Conservation (phyloP, 2,329 filamentous ascomycete species). For the Ciborinia camelliae region DNA sequence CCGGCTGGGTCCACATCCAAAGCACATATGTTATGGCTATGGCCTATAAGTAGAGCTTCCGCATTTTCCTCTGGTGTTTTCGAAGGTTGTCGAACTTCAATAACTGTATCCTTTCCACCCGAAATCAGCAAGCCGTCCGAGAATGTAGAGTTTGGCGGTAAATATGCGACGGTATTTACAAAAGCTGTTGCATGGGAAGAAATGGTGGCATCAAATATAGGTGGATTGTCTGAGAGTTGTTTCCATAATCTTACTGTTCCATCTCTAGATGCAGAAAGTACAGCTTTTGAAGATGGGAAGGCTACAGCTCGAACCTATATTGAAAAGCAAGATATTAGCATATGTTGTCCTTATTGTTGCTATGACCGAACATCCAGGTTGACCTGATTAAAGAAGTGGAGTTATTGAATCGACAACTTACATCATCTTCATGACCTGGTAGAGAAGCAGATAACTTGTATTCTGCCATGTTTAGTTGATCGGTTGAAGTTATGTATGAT, state of each 20-base stretch:
- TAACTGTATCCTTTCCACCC: conserved; percentile 86
- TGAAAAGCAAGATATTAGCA: neutral
- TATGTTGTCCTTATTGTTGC: neutral
- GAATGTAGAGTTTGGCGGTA: conserved; percentile 61
- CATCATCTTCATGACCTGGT: conserved; percentile 88
- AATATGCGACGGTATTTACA: conserved; percentile 79
- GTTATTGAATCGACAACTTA: conserved; percentile 46
- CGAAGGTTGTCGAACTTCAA: conserved; percentile 77
- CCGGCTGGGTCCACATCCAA: conserved; percentile 74
- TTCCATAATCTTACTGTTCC: conserved; percentile 87
- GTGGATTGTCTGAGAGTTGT: conserved; percentile 60
- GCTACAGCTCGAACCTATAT: conserved; percentile 77
- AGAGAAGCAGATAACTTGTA: conserved; percentile 94
- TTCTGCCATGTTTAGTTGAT: conserved; percentile 59
- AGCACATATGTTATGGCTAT: conserved; percentile 83
- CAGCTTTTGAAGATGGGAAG: conserved; percentile 68
- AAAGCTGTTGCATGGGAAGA: conserved; percentile 78
- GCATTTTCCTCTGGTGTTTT: conserved; percentile 70
- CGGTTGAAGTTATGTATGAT: neutral
- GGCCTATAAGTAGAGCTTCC: conserved; percentile 81
- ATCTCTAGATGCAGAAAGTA: conserved; percentile 88
- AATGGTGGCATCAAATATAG: conserved; percentile 73
- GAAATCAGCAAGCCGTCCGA: conserved; percentile 81
- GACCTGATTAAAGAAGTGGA: conserved; percentile 21
- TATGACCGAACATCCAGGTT: neutral